Conservation (phyloP, 805 yeast species). For the Candida ovalis region DNA sequence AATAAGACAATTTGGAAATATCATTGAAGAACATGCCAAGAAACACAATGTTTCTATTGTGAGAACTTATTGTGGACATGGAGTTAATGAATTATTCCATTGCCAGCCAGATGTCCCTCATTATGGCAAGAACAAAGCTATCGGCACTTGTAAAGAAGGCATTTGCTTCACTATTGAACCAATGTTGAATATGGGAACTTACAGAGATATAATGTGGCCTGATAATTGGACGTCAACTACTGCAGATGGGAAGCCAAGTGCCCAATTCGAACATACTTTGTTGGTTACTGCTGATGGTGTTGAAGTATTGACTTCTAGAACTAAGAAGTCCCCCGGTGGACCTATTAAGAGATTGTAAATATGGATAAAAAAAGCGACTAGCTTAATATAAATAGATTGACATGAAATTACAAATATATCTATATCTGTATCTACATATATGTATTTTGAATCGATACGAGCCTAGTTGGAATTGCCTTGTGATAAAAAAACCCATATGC, state of each 20-base stretch:
- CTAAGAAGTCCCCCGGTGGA: conserved; percentile 85
- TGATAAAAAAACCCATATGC: too few relatives aligned
- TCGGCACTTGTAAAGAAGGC: conserved; percentile 93
- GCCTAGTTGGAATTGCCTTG: too few relatives aligned
- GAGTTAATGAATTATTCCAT: conserved; percentile 83
- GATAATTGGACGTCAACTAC: conserved; percentile 97
- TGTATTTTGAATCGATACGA: too few relatives aligned
- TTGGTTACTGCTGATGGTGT: conserved; percentile 91
- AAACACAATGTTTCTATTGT: conserved; percentile 81
- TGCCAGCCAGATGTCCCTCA: conserved; percentile 92
- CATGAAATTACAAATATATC: neutral
- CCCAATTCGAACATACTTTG: conserved; percentile 94
- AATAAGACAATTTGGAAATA: conserved; percentile 80
- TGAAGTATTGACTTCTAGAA: conserved; percentile 84
- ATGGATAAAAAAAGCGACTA: neutral
- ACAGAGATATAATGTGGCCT: conserved; percentile 87
- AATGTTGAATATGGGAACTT: conserved; percentile 85
- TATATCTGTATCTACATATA: neutral
- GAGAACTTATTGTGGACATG: conserved; percentile 91
- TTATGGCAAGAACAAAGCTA: conserved; percentile 87
- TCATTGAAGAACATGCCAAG: conserved; percentile 82
- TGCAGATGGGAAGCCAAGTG: conserved; percentile 82
- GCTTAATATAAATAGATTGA: neutral
- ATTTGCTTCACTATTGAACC: conserved; percentile 98
- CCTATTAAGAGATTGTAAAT: conserved; percentile 48